Evolutionary conservation across 257 asterid genomes (phyloP), one percentile per base, ranked within the genome.

Genomic region (Rehmannia glutinosa): DNA sequence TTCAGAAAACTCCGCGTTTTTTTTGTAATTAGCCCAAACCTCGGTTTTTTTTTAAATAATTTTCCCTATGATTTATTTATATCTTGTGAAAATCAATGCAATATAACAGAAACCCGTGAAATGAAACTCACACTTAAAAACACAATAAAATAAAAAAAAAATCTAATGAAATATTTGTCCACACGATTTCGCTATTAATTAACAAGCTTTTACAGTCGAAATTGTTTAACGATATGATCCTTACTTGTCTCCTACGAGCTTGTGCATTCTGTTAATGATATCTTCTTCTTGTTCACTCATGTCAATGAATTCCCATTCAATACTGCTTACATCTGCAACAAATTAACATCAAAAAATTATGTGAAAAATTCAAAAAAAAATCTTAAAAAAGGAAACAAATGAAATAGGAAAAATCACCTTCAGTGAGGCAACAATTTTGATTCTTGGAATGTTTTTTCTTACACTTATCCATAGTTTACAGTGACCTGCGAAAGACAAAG

Each of bases 181-280:
- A n/a, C n/a, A n/a, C n/a, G n/a, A n/a, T n/a, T n/a, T n/a, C n/a
- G n/a, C n/a, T n/a, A n/a, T n/a, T n/a, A n/a, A n/a, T n/a, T n/a
- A n/a, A n/a, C n/a, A n/a, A n/a, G n/a, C n/a, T n/a, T n/a, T n/a
- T n/a, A n/a, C n/a, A n/a, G n/a, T n/a, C n/a, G n/a, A n/a, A n/a
- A n/a, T n/a, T n/a, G n/a, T n/a, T n/a, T n/a, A n/a, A n/a, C n/a
- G n/a, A n/a, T n/a, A 11, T 43, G 1, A 9, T 47, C 12, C 69
- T 66, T 70, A 86, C 96, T 75, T 83, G 74, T 88, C 96, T 46
- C 96, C 93, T 15, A 88, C 91, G 45, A 88, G 92, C 68, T 78
- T 80, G 75, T 88, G 86, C 96, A 88, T 88, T 75, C 89, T 82
- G 73, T 74, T 75, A 70, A 88, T 82, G 45, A 88, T 79, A 49